These are phyloP conservation scores for Phytophthora cryptogea DNA, from an alignment of 352 stramenopile genomes.

Conservation along the genomic window DNA sequence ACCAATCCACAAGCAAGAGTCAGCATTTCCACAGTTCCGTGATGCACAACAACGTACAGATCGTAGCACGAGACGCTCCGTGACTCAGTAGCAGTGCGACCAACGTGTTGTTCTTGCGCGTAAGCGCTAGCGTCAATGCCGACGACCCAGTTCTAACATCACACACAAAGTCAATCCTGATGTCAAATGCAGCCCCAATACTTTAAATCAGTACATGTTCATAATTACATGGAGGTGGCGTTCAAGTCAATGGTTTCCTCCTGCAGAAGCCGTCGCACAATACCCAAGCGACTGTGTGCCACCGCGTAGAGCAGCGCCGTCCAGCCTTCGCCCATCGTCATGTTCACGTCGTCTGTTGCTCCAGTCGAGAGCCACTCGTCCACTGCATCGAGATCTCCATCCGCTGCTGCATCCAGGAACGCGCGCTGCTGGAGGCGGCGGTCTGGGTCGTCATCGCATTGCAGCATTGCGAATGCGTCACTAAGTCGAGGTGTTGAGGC, in stretches of 20 bases:
- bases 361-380: slow-evolving; percentile 41
- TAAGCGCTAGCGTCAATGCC: slow-evolving; percentile 59
- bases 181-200: no score
- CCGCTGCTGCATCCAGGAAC: slow-evolving; percentile 59
- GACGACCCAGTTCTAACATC: slow-evolving; percentile 50
- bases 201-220: not conserved
- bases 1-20: not conserved
- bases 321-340: slow-evolving; percentile 62
- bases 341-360: slow-evolving; percentile 52
- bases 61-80: slow-evolving; percentile 61
- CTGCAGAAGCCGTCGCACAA: slow-evolving; percentile 48
- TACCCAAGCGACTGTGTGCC: slow-evolving; percentile 44
- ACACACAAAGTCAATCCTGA: not conserved
- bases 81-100: slow-evolving; percentile 43
- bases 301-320: slow-evolving; percentile 74
- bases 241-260: slow-evolving; percentile 56
- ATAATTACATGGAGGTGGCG: slow-evolving; percentile 53
- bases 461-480: not conserved
- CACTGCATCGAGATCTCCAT: slow-evolving; percentile 42
- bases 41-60: slow-evolving; percentile 20
- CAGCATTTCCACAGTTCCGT: not conserved
- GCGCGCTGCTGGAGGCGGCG: slow-evolving; percentile 16
- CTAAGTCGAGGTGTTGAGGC: slow-evolving; percentile 1
- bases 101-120: slow-evolving; percentile 48
- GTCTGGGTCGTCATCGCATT: not conserved